A percentile compares a stretch with the other conserved stretches of the same genome.
Conservation (phyloP, 2,329 filamentous ascomycete species). For the Fusarium concolor region DNA sequence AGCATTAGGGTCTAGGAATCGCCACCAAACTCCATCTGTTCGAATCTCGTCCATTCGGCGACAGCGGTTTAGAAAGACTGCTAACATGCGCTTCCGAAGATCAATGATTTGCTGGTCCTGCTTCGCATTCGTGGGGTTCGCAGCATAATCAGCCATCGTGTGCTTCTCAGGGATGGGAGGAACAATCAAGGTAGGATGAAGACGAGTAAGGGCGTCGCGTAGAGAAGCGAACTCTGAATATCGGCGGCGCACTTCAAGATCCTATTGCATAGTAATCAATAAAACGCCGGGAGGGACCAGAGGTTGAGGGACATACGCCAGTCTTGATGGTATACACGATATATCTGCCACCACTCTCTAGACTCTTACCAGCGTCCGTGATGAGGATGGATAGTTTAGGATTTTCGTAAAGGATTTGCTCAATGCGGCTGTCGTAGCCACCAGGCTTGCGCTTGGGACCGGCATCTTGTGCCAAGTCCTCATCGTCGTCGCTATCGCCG, state of each 20-base stretch:
- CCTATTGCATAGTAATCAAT: constrained; percentile 63
- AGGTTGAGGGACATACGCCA: constrained; percentile 70
- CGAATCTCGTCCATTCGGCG: constrained; percentile 91
- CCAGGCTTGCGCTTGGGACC: constrained; percentile 78
- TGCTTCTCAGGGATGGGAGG: constrained; percentile 99
- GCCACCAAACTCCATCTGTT: constrained; percentile 96
- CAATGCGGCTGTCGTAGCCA: constrained; percentile 93
- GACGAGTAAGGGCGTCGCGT: constrained; percentile 85
- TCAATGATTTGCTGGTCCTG: constrained; percentile 98
- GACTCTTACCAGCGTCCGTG: constrained; percentile 93
- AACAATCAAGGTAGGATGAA: constrained; percentile 95
- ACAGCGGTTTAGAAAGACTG: constrained; percentile 94
- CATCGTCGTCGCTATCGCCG: constrained; percentile 62
- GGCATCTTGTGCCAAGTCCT: constrained; percentile 55
- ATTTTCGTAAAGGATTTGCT: constrained; percentile 97
- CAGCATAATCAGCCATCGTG: constrained; percentile 97
- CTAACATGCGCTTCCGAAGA: constrained; percentile 94
- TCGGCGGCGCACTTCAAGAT: constrained; percentile 91
- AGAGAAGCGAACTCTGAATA: constrained; percentile 98
- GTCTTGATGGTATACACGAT: constrained; percentile 98
- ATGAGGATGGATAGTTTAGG: constrained; percentile 91
- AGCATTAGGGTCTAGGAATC: constrained; percentile 96
- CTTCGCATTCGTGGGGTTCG: constrained; percentile 97
- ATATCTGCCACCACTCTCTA: constrained; percentile 89
- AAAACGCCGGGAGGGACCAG: background rate